These are phyloP conservation scores for Paecilomyces formosus DNA, from an alignment of 2,329 filamentous ascomycete species.

Conservation along the genomic window DNA sequence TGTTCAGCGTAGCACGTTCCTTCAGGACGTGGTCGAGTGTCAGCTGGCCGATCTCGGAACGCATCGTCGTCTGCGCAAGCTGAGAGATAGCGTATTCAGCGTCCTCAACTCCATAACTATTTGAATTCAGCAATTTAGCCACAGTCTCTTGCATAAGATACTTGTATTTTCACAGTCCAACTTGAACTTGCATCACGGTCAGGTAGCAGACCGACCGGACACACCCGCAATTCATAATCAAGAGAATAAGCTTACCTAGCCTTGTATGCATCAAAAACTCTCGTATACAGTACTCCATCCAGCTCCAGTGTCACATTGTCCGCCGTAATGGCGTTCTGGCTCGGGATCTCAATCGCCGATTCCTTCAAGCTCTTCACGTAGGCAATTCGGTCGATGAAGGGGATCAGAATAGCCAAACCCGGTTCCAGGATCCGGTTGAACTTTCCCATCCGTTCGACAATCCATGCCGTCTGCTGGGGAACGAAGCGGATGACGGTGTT, in stretches of 20 bases:
- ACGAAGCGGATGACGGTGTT: constrained; percentile 96
- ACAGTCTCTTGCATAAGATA: not conserved
- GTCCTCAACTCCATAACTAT: constrained; percentile 93
- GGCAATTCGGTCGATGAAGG: constrained; percentile 89
- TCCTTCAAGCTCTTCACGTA: constrained; percentile 99
- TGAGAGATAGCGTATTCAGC: constrained; percentile 98
- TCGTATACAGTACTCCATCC: constrained; percentile 89
- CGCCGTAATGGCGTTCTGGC: constrained; percentile 94
- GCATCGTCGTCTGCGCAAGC: constrained; percentile 97
- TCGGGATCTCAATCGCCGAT: constrained; percentile 90
- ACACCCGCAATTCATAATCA: constrained; percentile 1
- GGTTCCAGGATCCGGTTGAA: constrained; percentile 91
- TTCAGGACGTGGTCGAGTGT: constrained; percentile 96
- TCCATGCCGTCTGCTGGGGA: constrained; percentile 99
- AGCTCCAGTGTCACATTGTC: constrained; percentile 97
- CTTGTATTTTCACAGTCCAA: not conserved
- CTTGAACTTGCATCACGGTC: not conserved
- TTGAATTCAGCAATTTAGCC: not conserved
- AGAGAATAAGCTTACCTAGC: constrained; percentile 59
- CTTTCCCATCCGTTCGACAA: constrained; percentile 98
- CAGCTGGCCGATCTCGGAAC: constrained; percentile 93
- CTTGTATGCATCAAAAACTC: constrained; percentile 97
- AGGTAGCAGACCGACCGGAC: not conserved
- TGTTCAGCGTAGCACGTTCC: constrained; percentile 91
- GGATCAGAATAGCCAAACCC: constrained; percentile 79